Evolutionary conservation across 2,329 filamentous ascomycete genomes (phyloP).

Genomic region (Aspergillus transmontanensis): DNA sequence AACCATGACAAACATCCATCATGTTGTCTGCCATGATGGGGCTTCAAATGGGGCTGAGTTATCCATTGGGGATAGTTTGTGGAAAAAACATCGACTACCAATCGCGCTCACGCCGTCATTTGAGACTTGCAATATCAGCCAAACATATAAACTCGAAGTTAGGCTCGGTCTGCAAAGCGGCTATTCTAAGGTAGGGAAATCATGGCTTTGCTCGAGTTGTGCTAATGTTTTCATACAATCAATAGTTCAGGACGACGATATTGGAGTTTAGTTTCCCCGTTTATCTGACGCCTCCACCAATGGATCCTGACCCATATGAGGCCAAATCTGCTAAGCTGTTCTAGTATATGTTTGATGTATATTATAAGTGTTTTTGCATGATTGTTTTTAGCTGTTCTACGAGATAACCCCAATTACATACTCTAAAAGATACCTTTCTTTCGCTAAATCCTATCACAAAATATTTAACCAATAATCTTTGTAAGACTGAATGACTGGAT

Average conservation of each 20-base stretch:
- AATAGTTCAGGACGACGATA: neutral
- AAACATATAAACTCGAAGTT: neutral
- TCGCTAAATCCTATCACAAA: neutral
- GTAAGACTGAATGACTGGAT: neutral
- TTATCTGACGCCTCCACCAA: neutral
- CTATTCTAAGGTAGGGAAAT: neutral
- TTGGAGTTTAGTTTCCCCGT: neutral
- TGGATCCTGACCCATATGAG: neutral
- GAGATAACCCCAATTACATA: neutral
- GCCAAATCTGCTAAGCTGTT: neutral
- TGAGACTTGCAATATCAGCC: neutral
- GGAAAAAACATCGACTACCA: neutral
- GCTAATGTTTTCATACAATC: neutral
- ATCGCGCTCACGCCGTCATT: neutral
- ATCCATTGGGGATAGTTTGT: neutral
- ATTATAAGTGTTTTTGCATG: neutral
- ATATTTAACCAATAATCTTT: neutral
- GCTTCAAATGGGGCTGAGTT: neutral
- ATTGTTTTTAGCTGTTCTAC: neutral
- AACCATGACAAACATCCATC: slow-evolving; percentile 16
- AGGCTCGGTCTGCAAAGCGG: neutral
- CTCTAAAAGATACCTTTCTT: neutral
- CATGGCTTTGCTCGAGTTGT: neutral
- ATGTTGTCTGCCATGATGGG: neutral
- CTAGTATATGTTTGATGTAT: neutral